phyloP scores from a whole-genome alignment of 2,329 filamentous ascomycete genomes.

The Knufia fluminis region DNA sequence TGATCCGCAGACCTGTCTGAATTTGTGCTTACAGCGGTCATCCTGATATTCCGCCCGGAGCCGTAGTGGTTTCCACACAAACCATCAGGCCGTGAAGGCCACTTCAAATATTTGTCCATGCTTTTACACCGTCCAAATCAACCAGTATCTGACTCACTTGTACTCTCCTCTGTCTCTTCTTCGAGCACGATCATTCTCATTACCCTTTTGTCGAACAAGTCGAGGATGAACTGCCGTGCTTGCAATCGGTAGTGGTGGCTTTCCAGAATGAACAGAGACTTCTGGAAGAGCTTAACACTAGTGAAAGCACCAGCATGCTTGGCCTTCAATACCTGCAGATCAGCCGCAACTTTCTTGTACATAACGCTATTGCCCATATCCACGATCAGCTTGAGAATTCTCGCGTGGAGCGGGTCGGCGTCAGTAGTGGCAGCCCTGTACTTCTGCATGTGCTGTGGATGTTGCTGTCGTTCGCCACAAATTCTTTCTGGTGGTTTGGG shows the following conservation, averaged over 20 bases:
- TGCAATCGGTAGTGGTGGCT: conserved; percentile 81
- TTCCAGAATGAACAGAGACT: conserved; percentile 76
- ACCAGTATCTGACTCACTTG: conserved; percentile 18
- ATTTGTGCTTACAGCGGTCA: no score
- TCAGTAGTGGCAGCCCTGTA: conserved; percentile 53
- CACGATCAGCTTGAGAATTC: conserved; percentile 73
- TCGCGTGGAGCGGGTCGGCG: conserved; percentile 54
- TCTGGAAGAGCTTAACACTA: conserved; percentile 69
- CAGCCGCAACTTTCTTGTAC: conserved; percentile 74
- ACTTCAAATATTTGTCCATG: conserved; percentile 2
- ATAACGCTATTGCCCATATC: conserved; percentile 90
- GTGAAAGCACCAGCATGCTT: conserved; percentile 67
- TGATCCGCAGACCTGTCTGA: no score
- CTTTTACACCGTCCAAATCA: conserved; percentile 7
- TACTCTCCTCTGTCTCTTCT: conserved; percentile 46
- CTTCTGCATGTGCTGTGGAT: conserved; percentile 37
- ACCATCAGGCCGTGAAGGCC: no score
- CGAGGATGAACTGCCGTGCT: conserved; percentile 80
- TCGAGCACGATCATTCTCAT: conserved; percentile 75
- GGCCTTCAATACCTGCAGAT: conserved; percentile 64
- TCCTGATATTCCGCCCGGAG: no score
- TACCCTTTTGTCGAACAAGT: conserved; percentile 86
- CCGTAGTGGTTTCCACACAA: no score
- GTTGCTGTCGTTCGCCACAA: conserved; percentile 31
- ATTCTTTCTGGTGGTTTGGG: conserved; percentile 14